Conservation (phyloP, 371 early-diverging fungal genomes). For the Mortierella sp. region DNA sequence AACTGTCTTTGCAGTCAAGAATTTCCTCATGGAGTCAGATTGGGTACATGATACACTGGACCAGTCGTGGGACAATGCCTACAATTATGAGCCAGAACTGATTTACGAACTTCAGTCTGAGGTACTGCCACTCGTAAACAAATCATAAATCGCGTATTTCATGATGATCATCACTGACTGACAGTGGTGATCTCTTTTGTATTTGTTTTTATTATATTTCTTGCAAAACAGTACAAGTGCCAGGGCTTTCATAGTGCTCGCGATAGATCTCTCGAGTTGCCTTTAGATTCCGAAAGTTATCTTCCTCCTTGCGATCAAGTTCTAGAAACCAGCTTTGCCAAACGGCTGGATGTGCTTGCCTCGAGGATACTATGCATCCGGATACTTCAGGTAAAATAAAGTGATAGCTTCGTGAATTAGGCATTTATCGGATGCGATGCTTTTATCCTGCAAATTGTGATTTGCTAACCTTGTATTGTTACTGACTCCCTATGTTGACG, state of each 20-base stretch:
- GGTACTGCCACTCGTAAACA: no score
- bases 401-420: not conserved
- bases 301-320: conserved; percentile 25
- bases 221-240: conserved; percentile 25
- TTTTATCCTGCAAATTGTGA: no score
- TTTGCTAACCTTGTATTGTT: no score
- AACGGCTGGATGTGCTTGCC: conserved; percentile 13
- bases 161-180: no score
- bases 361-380: conserved; percentile 21
- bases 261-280: conserved; percentile 14
- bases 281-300: not conserved
- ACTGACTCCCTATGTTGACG: no score
- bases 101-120: conserved; percentile 28
- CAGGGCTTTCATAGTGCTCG: conserved; percentile 21
- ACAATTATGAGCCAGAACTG: conserved; percentile 10
- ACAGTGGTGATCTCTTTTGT: no score
- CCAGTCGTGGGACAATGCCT: conserved; percentile 29
- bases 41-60: conserved; percentile 23
- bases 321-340: conserved; percentile 17
- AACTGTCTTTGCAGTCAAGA: conserved; percentile 8
- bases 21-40: conserved; percentile 6
- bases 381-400: conserved; percentile 22
- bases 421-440: not conserved
- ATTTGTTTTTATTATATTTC: no score
- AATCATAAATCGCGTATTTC: no score